Evolutionary conservation across 345 rosid species (phyloP).

Genomic region (Euphorbia pulcherrima): DNA sequence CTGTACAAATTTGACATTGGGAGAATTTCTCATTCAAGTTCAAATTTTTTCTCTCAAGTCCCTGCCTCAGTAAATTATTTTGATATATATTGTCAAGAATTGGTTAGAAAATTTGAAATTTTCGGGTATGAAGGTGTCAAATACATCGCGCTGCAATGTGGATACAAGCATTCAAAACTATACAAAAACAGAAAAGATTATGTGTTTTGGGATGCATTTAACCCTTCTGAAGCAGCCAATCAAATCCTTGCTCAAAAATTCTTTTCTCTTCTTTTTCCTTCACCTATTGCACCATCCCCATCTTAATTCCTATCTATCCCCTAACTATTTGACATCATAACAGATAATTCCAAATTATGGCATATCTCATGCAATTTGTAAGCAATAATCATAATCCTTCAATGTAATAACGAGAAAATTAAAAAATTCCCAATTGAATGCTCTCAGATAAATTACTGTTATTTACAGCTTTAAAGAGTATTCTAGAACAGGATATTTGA

Average conservation of each 20-base stretch:
- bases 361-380: no score
- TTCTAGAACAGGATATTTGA: no score
- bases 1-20: no score
- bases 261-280: conserved; percentile 45
- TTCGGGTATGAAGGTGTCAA: conserved; percentile 69
- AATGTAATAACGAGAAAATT: not conserved
- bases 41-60: no score
- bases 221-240: conserved; percentile 87
- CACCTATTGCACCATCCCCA: conserved; percentile 18
- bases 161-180: conserved; percentile 64
- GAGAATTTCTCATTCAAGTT: no score
- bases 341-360: no score
- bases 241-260: conserved; percentile 60
- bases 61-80: no score
- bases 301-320: not conserved
- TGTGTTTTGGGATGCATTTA: conserved; percentile 98
- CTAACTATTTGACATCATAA: not conserved
- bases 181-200: conserved; percentile 59
- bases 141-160: conserved; percentile 91
- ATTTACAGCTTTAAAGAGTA: no score
- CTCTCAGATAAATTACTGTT: no score
- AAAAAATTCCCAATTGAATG: not conserved
- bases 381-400: not conserved
- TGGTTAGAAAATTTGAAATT: no score
- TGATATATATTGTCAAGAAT: no score